These are phyloP conservation scores for Leonotis leonurus DNA, from an alignment of 257 asterid genomes.

Conservation along the genomic window DNA sequence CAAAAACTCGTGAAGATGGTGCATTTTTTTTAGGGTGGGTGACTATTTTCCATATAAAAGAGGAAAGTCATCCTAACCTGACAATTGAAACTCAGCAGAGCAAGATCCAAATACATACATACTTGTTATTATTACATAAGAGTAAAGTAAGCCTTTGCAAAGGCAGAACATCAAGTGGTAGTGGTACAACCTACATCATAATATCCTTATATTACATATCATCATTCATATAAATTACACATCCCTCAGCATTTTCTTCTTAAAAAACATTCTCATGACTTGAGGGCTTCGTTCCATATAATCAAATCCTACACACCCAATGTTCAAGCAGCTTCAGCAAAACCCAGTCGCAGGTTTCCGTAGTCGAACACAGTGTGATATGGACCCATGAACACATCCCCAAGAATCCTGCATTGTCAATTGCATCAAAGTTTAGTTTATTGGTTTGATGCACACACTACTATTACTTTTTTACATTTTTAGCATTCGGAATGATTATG, in stretches of 20 bases:
- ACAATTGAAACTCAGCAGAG: no score
- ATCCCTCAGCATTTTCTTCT: slow-evolving; percentile 8
- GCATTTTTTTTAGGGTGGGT: no score
- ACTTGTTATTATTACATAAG: no score
- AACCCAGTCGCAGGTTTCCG: slow-evolving; percentile 81
- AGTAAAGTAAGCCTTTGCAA: no score
- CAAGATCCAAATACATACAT: no score
- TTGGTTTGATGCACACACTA: no score
- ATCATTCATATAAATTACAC: slow-evolving; percentile 3
- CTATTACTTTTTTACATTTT: not conserved
- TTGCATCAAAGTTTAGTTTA: not conserved
- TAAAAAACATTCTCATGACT: slow-evolving; percentile 13
- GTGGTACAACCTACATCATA: not conserved
- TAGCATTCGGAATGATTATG: not conserved
- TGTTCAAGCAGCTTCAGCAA: slow-evolving; percentile 67
- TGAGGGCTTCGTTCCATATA: not conserved
- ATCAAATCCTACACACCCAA: not conserved
- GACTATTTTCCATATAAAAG: no score
- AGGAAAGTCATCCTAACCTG: no score
- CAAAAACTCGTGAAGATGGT: no score
- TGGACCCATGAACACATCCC: slow-evolving; percentile 93
- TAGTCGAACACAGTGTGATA: slow-evolving; percentile 88
- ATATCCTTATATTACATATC: no score
- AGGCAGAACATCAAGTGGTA: no score
- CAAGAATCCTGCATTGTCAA: slow-evolving; percentile 67